phyloP scores from a whole-genome alignment of 2,329 filamentous ascomycete species.

The Aspergillus amoenus region DNA sequence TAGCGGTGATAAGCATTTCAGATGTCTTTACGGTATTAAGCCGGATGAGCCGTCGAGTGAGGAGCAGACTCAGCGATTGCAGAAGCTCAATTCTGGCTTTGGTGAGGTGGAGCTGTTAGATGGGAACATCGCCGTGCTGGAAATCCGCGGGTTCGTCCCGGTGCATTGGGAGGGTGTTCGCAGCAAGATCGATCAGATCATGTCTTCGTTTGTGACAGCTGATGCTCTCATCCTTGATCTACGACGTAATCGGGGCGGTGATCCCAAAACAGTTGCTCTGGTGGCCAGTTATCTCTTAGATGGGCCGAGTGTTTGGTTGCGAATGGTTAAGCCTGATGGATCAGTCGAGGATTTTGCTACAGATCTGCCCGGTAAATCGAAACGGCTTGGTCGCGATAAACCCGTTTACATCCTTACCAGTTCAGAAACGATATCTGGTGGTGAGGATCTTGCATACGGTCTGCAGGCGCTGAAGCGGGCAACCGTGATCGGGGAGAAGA shows the following conservation, averaged over 20 bases:
- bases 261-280: neutral
- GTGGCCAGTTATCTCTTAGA: neutral
- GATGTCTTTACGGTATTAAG: neutral
- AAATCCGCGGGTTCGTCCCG: neutral
- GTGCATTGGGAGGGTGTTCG: neutral
- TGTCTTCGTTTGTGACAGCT: neutral
- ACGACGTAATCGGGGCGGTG: neutral
- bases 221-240: neutral
- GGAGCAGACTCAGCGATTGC: neutral
- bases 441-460: neutral
- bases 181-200: neutral
- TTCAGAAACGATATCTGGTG: neutral
- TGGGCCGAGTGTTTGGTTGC: neutral
- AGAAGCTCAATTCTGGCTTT: neutral
- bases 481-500: neutral
- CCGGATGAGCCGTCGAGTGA: neutral
- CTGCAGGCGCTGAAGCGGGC: neutral
- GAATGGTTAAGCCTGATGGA: neutral
- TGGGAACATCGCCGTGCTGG: neutral
- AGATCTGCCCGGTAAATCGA: neutral
- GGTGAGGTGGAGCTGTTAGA: neutral
- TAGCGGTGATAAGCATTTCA: neutral
- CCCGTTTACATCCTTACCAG: neutral
- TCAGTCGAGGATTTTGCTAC: neutral
- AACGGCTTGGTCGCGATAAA: neutral